Conservation (phyloP, 2,329 filamentous ascomycete species). For the Hypomyces perniciosus region DNA sequence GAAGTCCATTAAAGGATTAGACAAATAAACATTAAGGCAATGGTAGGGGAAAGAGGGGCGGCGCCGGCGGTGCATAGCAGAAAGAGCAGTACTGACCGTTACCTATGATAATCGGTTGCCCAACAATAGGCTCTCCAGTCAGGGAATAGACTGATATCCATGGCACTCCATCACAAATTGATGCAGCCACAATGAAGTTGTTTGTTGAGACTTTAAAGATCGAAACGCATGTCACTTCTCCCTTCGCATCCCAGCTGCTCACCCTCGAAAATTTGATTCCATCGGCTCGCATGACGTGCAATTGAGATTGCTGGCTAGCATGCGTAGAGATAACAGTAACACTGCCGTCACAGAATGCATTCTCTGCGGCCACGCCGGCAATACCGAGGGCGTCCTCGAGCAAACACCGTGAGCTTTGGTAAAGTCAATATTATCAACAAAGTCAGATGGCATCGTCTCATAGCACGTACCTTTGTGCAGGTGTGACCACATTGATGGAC, state of each 20-base stretch:
- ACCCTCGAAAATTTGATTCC: conserved; percentile 24
- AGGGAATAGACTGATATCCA: conserved; percentile 28
- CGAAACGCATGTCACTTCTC: conserved; percentile 45
- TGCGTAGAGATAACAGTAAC: conserved; percentile 40
- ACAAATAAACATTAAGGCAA: no score
- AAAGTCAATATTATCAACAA: not conserved
- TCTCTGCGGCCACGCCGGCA: conserved; percentile 27
- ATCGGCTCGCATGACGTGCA: conserved; percentile 36
- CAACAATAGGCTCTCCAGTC: conserved; percentile 19
- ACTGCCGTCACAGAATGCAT: conserved; percentile 36
- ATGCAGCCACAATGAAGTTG: conserved; percentile 28
- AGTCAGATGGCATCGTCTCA: not conserved
- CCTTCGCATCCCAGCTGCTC: conserved; percentile 31
- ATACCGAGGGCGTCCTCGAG: conserved; percentile 29
- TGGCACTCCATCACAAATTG: conserved; percentile 27
- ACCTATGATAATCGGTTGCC: conserved; percentile 9
- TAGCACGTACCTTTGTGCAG: conserved; percentile 28
- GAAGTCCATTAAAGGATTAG: not conserved
- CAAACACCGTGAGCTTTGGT: conserved; percentile 23
- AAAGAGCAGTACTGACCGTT: conserved; percentile 8
- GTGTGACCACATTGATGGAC: conserved; percentile 34
- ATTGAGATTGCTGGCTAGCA: conserved; percentile 27
- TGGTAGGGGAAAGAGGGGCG: not conserved
- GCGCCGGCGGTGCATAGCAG: not conserved
- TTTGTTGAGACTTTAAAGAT: conserved; percentile 24